Evolutionary conservation across 2,329 filamentous ascomycete genomes (phyloP), one percentile per base, ranked within the genome.

Genomic region (Pseudogymnoascus sp.): DNA sequence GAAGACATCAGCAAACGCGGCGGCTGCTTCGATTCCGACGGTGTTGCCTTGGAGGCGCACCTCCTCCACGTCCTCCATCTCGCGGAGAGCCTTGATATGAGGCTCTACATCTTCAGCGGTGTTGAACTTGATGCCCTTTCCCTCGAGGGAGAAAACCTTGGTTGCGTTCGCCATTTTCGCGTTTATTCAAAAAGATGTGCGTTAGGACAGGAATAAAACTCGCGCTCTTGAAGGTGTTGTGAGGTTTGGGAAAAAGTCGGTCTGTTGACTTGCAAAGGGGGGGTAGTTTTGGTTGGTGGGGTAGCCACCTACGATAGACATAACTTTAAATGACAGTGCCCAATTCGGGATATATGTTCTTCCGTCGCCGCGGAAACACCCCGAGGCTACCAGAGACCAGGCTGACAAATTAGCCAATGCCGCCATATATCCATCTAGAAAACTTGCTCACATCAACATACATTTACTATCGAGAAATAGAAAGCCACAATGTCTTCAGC

Each of bases 11-110:
- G 91, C 92, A 47, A 99, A 84, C 33, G 87, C 86, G 75, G 92
- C 87, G 73, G 89, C 95, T 57, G 94, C 94, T 57, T 87, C 89
- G 60, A 97, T 86, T 60, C 94, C 94, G 59, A 97, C 80, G 1
- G 94, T 97, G 79, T 99, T 99, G 64, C 93, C 94, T 61, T 90
- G 81, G 54, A 99, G 81, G 67, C 85, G 85, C 67, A 99, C 86
- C 75, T 97, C 92, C 72, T 95, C 91, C 62, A 95, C 82, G 70
- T 92, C 83, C 61, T 83, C 76, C 76, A 86, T 87, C 62, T 85
- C 83, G 65, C 84, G 79, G 64, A 99, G 84, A 58, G 84, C 81
- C 68, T 87, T 83, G 71, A 97, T 89, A 74, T 97, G 87, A 67
- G 89, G 79, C 74, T 94, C 89, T 64, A 97, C 83, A 75, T 97